Evolutionary conservation across 2,329 filamentous ascomycete species (phyloP).

Genomic region (Penicillium sp.): DNA sequence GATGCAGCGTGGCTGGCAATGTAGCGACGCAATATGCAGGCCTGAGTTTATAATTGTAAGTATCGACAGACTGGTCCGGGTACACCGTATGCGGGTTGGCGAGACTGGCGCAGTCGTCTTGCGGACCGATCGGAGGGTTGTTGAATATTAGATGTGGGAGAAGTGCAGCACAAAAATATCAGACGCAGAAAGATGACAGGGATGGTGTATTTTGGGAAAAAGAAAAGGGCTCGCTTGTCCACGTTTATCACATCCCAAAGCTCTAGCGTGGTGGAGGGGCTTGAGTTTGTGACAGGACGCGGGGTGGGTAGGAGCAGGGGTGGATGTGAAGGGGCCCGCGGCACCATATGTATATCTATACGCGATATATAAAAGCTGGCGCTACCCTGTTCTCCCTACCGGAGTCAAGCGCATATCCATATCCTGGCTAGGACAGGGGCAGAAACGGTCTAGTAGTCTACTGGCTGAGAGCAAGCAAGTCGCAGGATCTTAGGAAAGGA

Average conservation of each 20-base stretch:
- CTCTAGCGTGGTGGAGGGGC: constrained; percentile 33
- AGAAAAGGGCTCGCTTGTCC: constrained; percentile 24
- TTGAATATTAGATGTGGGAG: constrained; percentile 8
- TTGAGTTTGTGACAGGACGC: constrained; percentile 32
- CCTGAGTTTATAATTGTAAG: constrained; percentile 18
- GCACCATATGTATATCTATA: constrained; percentile 26
- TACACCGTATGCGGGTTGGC: constrained; percentile 7
- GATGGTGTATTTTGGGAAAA: constrained; percentile 12
- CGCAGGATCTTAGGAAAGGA: constrained; percentile 22
- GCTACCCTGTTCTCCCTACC: constrained; percentile 15
- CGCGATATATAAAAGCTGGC: constrained; percentile 27
- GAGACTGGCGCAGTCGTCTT: constrained; percentile 8
- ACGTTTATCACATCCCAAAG: constrained; percentile 33
- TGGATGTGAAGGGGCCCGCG: constrained; percentile 14
- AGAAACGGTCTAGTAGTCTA: not conserved
- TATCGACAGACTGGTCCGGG: constrained; percentile 16
- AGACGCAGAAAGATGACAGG: constrained; percentile 19
- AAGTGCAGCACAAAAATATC: constrained; percentile 19
- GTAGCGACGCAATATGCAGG: constrained; percentile 19
- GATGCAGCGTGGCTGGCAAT: constrained; percentile 18
- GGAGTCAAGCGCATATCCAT: no score
- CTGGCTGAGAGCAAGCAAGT: constrained; percentile 2
- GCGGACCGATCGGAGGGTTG: constrained; percentile 7
- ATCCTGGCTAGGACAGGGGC: constrained; percentile 29
- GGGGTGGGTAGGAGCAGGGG: constrained; percentile 23